A percentile compares a stretch with the other conserved stretches of the same genome.
Conservation (phyloP, 495 filamentous ascomycete species). For the Tuber borchii region DNA sequence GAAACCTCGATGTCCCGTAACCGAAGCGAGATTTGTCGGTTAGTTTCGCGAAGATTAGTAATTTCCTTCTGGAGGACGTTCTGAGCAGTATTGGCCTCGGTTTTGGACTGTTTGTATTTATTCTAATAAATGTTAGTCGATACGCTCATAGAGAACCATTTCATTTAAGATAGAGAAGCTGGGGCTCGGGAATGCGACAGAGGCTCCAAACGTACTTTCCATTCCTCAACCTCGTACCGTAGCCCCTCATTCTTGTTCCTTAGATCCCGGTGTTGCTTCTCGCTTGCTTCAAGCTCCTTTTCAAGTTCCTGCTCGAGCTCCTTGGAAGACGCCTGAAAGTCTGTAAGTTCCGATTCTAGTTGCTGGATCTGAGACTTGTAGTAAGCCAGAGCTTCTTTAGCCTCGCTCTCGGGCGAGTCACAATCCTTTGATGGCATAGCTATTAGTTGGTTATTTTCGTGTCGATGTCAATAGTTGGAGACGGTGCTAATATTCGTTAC, state of each 20-base stretch:
- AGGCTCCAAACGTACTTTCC: conserved; percentile 65
- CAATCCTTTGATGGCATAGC: conserved; percentile 29
- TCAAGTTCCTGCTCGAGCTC: conserved; percentile 93
- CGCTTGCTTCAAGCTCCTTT: conserved; percentile 90
- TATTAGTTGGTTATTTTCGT: conserved; percentile 16
- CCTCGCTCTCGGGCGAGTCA: conserved; percentile 25
- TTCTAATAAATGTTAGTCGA: conserved; percentile 50
- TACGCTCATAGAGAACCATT: background rate
- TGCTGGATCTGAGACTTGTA: conserved; percentile 95
- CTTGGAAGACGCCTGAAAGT: conserved; percentile 88
- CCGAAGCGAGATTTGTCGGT: conserved; percentile 70
- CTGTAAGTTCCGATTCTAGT: conserved; percentile 80
- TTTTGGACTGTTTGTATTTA: conserved; percentile 93
- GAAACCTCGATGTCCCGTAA: conserved; percentile 92
- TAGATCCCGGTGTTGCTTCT: conserved; percentile 79
- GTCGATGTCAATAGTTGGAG: conserved; percentile 29
- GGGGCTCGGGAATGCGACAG: background rate
- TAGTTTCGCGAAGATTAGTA: conserved; percentile 75
- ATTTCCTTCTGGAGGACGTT: conserved; percentile 91
- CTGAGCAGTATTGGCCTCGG: conserved; percentile 74
- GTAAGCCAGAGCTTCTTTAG: conserved; percentile 71
- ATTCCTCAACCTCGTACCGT: conserved; percentile 88
- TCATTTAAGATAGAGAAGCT: background rate
- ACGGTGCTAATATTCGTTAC: conserved; percentile 34
- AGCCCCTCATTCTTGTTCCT: conserved; percentile 78